A percentile compares a stretch with the other conserved stretches of the same genome.
phyloP scores from a whole-genome alignment of 2,329 filamentous ascomycete species.

The Trichoderma aggressivum region DNA sequence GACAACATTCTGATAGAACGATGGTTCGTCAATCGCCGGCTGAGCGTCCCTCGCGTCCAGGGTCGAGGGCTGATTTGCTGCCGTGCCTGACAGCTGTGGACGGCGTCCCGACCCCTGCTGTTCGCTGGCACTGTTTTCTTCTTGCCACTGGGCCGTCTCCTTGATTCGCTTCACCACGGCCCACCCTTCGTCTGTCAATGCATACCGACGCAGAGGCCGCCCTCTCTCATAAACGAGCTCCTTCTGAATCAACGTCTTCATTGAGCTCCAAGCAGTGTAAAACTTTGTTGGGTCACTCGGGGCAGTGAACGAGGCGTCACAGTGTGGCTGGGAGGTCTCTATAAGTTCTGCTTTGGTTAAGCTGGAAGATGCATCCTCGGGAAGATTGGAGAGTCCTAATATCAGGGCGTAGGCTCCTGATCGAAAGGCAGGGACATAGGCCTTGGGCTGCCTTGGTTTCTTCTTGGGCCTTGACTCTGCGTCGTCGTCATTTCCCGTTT shows the following conservation, averaged over 20 bases:
- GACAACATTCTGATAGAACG: slow-evolving; percentile 39
- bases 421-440: slow-evolving; percentile 69
- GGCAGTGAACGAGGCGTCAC: slow-evolving; percentile 68
- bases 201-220: slow-evolving; percentile 64
- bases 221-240: slow-evolving; percentile 71
- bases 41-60: not conserved
- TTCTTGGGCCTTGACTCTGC: slow-evolving; percentile 46
- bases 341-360: slow-evolving; percentile 68
- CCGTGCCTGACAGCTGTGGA: not conserved
- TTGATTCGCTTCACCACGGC: slow-evolving; percentile 66
- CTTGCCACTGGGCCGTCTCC: slow-evolving; percentile 42
- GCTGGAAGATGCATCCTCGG: slow-evolving; percentile 49
- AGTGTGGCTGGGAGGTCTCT: slow-evolving; percentile 65
- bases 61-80: not conserved
- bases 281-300: slow-evolving; percentile 65
- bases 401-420: slow-evolving; percentile 73
- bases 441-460: slow-evolving; percentile 56
- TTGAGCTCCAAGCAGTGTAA: slow-evolving; percentile 80
- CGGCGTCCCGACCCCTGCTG: not conserved
- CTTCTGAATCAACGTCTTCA: slow-evolving; percentile 71
- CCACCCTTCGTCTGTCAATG: slow-evolving; percentile 74
- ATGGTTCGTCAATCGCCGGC: not conserved
- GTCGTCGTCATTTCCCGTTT: slow-evolving; percentile 36
- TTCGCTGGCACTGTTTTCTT: slow-evolving; percentile 24
- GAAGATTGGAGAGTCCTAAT: slow-evolving; percentile 59